A percentile compares a stretch with the other conserved stretches of the same genome.
Evolutionary conservation across 75 land plant genomes (phyloP).

Genomic region (Picea glauca): DNA sequence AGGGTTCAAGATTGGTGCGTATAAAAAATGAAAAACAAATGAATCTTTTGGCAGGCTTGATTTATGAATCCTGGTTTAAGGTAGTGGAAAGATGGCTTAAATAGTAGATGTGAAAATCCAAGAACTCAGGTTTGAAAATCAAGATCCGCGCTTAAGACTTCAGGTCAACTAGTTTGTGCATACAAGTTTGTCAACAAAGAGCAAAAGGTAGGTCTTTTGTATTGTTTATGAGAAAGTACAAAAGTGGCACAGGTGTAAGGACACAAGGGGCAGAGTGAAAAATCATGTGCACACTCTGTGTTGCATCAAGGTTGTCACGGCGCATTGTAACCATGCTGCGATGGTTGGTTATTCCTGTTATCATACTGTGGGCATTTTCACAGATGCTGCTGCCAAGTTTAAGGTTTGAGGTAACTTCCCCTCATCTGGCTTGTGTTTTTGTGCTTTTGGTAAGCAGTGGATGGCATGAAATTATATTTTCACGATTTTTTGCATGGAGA

Average conservation of each 20-base stretch:
- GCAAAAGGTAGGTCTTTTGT: neutral
- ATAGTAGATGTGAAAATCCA: neutral
- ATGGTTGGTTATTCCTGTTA: conserved; percentile 40
- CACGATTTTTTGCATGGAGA: conserved; percentile 32
- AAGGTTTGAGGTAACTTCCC: conserved; percentile 36
- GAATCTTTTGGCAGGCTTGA: neutral
- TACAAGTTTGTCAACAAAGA: conserved; percentile 2
- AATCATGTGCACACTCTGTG: conserved; percentile 44
- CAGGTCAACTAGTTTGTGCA: neutral
- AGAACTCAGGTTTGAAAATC: neutral
- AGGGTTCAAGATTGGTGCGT: no score
- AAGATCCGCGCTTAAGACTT: neutral
- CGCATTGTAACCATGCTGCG: conserved; percentile 41
- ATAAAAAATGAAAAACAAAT: neutral
- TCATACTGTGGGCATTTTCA: conserved; percentile 39
- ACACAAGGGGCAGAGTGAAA: neutral
- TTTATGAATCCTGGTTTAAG: neutral
- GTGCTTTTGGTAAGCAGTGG: conserved; percentile 38
- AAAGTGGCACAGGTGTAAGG: neutral
- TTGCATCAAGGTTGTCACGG: conserved; percentile 41
- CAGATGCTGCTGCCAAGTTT: conserved; percentile 35
- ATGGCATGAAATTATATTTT: conserved; percentile 41
- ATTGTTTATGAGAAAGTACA: neutral
- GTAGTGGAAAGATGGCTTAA: conserved; percentile 7
- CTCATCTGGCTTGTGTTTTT: conserved; percentile 35